Percentiles rank a stretch among this genome's conserved stretches.
Evolutionary conservation across 176 grass and related monocot genomes (phyloP).

Genomic region (Urochloa ruziziensis): DNA sequence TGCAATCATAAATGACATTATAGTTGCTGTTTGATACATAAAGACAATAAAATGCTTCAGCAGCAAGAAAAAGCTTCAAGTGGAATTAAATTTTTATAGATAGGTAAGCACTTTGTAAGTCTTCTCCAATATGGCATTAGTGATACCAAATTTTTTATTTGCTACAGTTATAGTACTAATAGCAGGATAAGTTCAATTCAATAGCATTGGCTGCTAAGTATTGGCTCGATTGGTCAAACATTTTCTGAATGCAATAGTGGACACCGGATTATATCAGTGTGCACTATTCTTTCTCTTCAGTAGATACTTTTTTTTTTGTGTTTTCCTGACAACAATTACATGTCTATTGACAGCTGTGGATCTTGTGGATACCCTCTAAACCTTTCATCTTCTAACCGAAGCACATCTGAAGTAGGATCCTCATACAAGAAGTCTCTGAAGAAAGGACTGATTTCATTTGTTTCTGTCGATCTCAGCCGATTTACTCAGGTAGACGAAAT

Average conservation of each 20-base stretch:
- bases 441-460: conserved; percentile 55
- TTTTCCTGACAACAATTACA: conserved; percentile 14
- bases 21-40: neutral
- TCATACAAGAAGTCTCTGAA: conserved; percentile 60
- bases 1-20: neutral
- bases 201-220: neutral
- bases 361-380: conserved; percentile 66
- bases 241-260: neutral
- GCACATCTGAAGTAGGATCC: conserved; percentile 49
- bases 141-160: neutral
- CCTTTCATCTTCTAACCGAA: conserved; percentile 61
- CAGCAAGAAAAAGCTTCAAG: neutral
- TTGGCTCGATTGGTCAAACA: neutral
- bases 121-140: neutral
- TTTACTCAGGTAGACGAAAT: conserved; percentile 63
- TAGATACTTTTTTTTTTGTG: neutral
- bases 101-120: neutral
- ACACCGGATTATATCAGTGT: neutral
- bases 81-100: neutral
- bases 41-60: neutral
- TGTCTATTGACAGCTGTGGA: conserved; percentile 51
- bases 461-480: conserved; percentile 63
- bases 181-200: neutral
- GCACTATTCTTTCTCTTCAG: neutral
- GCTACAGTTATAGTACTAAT: neutral